Base-by-base conservation (phyloP, 1,139 yeast genomes). In the Chernovozyma aurita region DNA sequence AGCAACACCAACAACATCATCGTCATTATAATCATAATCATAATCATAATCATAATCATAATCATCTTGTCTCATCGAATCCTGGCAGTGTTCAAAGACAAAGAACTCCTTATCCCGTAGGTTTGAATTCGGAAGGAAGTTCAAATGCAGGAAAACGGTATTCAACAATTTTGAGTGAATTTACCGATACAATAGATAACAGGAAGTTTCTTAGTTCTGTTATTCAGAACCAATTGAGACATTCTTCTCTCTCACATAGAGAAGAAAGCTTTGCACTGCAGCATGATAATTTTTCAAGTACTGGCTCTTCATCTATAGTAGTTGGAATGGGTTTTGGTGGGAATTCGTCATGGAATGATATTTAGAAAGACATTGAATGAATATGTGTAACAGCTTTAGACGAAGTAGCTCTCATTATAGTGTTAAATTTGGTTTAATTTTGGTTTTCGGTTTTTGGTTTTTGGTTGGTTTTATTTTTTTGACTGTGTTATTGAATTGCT, bases 1-100 rank as follows among this genome's bases (percentile, higher is more conserved):
- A 28, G 52, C 43, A 27, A 66, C 69, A 42, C 59, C 65, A 22
- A 50, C 48, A 49, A 5, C n/a, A n/a, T n/a, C n/a, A n/a, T n/a
- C n/a, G n/a, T n/a, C n/a, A n/a, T n/a, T n/a, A 14, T 28, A 16
- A n/a, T n/a, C 22, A 21, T n/a, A 21, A 26, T 15, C 35, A 29
- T 3, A 9, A 5, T 3, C 32, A 11, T 12, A 21, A 33, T 4
- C 34, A 27, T 14, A 15, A 31, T 6, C 31, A 24, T 7, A 22
- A 14, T 12, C 24, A 7, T 20, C n/a, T n/a, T n/a, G n/a, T n/a
- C n/a, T n/a, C n/a, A n/a, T n/a, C n/a, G n/a, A n/a, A n/a, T n/a
- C n/a, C n/a, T n/a, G n/a, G n/a, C n/a, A n/a, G n/a, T n/a, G n/a
- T n/a, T n/a, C n/a, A n/a, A 26, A 13, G 18, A 4, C 38, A 31